Base-by-base conservation (phyloP, 208 protist species). In the Lotmaria passim region DNA sequence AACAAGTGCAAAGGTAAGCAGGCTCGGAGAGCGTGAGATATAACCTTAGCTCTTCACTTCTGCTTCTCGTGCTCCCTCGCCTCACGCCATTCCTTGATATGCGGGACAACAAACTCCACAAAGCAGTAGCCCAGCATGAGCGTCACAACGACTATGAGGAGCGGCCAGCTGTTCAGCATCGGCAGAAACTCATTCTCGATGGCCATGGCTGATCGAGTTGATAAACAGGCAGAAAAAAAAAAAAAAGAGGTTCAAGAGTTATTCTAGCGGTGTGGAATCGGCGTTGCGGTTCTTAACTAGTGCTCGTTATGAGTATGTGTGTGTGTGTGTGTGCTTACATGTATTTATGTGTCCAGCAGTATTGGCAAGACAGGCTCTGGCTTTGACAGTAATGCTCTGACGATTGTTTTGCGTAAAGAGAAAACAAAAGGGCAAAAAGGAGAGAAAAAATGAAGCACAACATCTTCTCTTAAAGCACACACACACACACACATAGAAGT, bases 171-270 rank as follows among this genome's bases (percentile, higher is more conserved):
- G 75, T 88, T 83, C 23, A 88, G 70, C 11, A 26, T 41, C 0
- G 82, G 79, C 46, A 84, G 48, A 28, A 88, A 88, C 66, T 87
- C 82, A 39, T 84, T 78, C 10, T 81, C 75, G 19, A 69, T 58
- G 2, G 62, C 60, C 75, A 81, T 81, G 0, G 24, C 63, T 0
- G 4, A 3, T 19, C 0, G 12, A 10, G 56, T 44, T 38, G 12
- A 8, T 43, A n/a, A n/a, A n/a, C n/a, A n/a, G n/a, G n/a, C n/a
- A n/a, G n/a, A n/a, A 24, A 12, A 15, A 33, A n/a, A n/a, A n/a
- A 46, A 17, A 46, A 17, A 46, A 17, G 17, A n/a, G n/a, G n/a
- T n/a, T n/a, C n/a, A n/a, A n/a, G n/a, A n/a, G 30, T 31, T n/a
- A 6, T 30, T 15, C 10, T n/a, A 31, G 43, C 6, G 26, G 30